Base-by-base conservation (phyloP, 208 protist species). In the Trypanosoma scelopori region DNA sequence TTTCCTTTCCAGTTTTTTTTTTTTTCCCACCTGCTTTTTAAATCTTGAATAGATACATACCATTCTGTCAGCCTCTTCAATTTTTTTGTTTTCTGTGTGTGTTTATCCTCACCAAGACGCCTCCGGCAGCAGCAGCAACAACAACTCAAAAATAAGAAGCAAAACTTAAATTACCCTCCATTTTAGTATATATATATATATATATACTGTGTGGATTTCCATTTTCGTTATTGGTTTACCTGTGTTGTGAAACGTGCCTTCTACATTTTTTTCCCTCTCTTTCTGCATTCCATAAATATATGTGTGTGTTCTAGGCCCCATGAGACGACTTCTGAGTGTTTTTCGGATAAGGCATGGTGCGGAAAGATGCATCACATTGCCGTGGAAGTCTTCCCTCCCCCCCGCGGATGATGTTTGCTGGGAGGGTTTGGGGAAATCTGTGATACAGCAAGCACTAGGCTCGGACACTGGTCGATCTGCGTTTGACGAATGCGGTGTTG, bases 401-500 rank as follows among this genome's bases (percentile, higher is more conserved):
- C 18, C 35, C 5, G 13, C 28, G 5, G 67, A 50, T 13, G 79
- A 88, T 57, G 41, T 18, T 27, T 55, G 68, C 30, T 95, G 85
- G 84, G 57, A 72, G 15, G 53, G 61, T 5, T 27, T 95, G 5
- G 90, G 90, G 0, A 78, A 79, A 45, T 82, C 66, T 23, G 71
- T 95, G 18, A 63, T 91, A 23, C 58, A 87, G 45, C 46, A 80
- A n/a, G 87, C 87, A 0, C 56, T 74, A 11, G 65, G 74, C 16
- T 87, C 78, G 42, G 91, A 96, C 56, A 94, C 88, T 4, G 91
- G 91, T 43, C 78, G 80, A 55, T 72, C 49, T 37, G 87, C 91
- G 4, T 94, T 94, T 75, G 81, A 92, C 18, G 91, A 96, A 55
- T 94, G 88, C 52, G 78, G 73, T 46, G 70, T 79, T 5, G 86